Evolutionary conservation across 2,329 filamentous ascomycete genomes (phyloP), one percentile per base, ranked within the genome.

Genomic region (Verticillium albo-atrum): DNA sequence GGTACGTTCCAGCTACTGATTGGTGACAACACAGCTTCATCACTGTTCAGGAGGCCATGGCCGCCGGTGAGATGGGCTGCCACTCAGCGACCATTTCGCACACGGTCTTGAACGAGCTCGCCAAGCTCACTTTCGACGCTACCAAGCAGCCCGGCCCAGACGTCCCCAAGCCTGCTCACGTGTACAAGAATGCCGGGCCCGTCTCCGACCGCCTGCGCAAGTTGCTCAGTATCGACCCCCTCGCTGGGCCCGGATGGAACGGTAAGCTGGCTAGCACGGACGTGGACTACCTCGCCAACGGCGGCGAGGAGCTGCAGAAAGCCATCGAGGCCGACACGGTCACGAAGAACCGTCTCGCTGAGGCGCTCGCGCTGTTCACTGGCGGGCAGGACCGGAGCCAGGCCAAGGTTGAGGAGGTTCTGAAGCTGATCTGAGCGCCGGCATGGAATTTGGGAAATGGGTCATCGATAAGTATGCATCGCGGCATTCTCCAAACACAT

Each of bases 201-300:
- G 69, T 71, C 9, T 67, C 75, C 6, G 63, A 69, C 56, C 65
- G 75, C 20, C 67, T 76, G 17, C 64, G 67, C 61, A 72, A 74
- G 60, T 65, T 79, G 5, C 66, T 70, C 0, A 67, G 61, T 15
- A 68, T 71, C 14, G 77, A 82, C 61, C 75, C 77, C 0, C 68
- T 82, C 30, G 71, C 69, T 0, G 70, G 66, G 2, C 63, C 72
- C 3, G 65, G 67, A 20, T 76, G 71, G 71, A 73, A 79, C 47
- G 75, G 74, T 34, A 74, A 73, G 60, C 62, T 76, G 15, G 74
- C 74, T 0, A 68, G 68, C 28, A 76, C 73, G 2, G 70, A 75
- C 23, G 68, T 77, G 2, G 78, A 82, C 63, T 82, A 80, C 60
- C 74, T 82, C 15, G 75, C 75, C 5, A 71, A 81, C 55, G 71